phyloP scores from a whole-genome alignment of 139 green algal species.

The Picochlorum costavermella region DNA sequence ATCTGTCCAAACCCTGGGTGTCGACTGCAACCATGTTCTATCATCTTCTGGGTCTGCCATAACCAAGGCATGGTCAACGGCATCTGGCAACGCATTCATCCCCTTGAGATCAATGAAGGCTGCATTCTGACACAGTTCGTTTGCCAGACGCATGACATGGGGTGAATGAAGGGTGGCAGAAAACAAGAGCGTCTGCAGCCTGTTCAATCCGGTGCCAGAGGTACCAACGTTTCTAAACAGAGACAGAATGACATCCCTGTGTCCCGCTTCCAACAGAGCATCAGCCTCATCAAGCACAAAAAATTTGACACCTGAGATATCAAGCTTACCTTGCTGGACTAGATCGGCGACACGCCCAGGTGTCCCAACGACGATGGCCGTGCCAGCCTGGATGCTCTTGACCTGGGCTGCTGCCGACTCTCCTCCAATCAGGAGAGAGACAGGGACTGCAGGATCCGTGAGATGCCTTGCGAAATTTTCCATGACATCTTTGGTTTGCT shows the following conservation, averaged over 20 bases:
- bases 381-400: constrained; percentile 39
- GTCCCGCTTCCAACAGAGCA: constrained; percentile 60
- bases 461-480: constrained; percentile 44
- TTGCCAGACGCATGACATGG: constrained; percentile 49
- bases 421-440: constrained; percentile 58
- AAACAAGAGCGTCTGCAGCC: constrained; percentile 78
- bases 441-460: constrained; percentile 26
- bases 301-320: constrained; percentile 49
- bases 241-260: constrained; percentile 49
- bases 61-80: constrained; percentile 68
- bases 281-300: constrained; percentile 84
- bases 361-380: constrained; percentile 68
- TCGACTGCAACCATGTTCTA: constrained; percentile 53
- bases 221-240: constrained; percentile 62
- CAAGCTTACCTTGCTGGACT: constrained; percentile 59
- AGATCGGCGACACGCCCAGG: constrained; percentile 64
- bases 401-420: constrained; percentile 30
- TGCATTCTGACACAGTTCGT: constrained; percentile 59
- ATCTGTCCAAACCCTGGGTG: constrained; percentile 57
- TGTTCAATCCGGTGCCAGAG: constrained; percentile 30
- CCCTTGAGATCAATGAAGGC: constrained; percentile 74
- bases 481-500: constrained; percentile 67
- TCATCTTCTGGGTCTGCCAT: constrained; percentile 53
- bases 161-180: constrained; percentile 71
- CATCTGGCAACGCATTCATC: constrained; percentile 62